Evolutionary conservation across 2,329 filamentous ascomycete genomes (phyloP).

Genomic region (Fusarium pseudocircinatum): DNA sequence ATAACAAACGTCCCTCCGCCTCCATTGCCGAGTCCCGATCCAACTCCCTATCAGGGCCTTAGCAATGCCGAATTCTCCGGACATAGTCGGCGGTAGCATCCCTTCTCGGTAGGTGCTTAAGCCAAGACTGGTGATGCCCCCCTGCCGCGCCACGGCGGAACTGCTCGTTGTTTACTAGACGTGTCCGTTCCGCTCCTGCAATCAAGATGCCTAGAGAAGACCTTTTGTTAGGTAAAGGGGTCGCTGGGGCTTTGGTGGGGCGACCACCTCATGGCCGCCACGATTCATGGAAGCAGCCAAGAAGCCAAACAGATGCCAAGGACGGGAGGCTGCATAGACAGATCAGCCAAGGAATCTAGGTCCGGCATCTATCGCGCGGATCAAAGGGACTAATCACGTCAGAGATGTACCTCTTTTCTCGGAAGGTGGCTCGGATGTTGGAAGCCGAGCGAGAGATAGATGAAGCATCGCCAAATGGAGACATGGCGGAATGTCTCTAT

Average conservation of each 20-base stretch:
- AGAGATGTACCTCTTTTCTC: not conserved
- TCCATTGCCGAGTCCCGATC: constrained; percentile 22
- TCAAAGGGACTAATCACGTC: not conserved
- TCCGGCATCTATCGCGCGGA: not conserved
- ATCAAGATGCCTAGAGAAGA: not conserved
- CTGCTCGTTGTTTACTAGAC: not conserved
- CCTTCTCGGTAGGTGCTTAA: constrained; percentile 22
- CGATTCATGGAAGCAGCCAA: not conserved
- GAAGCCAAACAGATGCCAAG: constrained; percentile 27
- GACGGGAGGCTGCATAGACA: constrained; percentile 23
- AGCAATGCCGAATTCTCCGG: constrained; percentile 28
- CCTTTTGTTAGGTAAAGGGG: not conserved
- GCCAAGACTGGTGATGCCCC: not conserved
- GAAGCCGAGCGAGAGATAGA: constrained; percentile 13
- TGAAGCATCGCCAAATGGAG: not conserved
- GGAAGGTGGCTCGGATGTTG: constrained; percentile 16
- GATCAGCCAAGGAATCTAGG: not conserved
- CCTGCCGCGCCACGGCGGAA: not conserved
- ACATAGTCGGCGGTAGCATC: constrained; percentile 19
- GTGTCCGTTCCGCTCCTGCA: not conserved
- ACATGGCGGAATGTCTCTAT: not conserved
- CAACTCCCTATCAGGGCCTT: constrained; percentile 18
- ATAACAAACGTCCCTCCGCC: constrained; percentile 2
- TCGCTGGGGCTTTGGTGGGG: not conserved
- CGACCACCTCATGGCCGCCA: not conserved